Evolutionary conservation across 2,329 filamentous ascomycete genomes (phyloP).

Genomic region (Teratosphaeria pseudoeucalypti): DNA sequence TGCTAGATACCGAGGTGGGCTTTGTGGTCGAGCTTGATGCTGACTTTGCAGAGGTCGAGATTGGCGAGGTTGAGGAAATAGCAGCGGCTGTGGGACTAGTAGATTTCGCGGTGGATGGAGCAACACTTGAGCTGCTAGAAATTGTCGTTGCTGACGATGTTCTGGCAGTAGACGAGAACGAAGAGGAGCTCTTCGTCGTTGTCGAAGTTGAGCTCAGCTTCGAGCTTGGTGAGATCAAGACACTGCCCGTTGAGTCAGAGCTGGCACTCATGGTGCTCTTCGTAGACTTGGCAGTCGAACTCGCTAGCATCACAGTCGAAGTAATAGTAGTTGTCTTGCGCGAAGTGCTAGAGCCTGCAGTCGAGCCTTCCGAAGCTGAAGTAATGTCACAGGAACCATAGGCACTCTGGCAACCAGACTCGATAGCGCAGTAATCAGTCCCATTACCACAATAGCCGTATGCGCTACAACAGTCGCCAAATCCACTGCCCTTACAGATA

Average conservation of each 20-base stretch:
- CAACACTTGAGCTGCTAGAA: not conserved
- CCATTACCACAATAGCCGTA: too few relatives aligned
- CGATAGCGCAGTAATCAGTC: too few relatives aligned
- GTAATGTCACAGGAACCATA: too few relatives aligned
- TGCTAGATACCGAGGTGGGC: not conserved
- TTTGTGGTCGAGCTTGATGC: not conserved
- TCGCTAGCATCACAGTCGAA: not conserved
- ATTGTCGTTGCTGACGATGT: not conserved
- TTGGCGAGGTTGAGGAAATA: not conserved
- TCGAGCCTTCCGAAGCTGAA: too few relatives aligned
- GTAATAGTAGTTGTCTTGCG: not conserved
- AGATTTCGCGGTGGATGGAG: not conserved
- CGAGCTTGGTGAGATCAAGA: not conserved
- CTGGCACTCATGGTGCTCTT: not conserved
- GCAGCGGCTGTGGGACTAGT: not conserved
- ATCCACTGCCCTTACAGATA: too few relatives aligned
- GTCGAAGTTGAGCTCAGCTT: not conserved
- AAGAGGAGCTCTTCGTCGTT: not conserved
- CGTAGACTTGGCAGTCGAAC: not conserved
- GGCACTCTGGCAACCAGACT: too few relatives aligned
- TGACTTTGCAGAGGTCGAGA: not conserved
- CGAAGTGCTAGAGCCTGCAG: not conserved
- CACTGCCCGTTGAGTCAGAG: not conserved
- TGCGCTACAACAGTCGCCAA: too few relatives aligned
- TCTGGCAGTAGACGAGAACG: not conserved